Base-by-base conservation (phyloP, 345 rosid genomes). In the Alliaria petiolata region DNA sequence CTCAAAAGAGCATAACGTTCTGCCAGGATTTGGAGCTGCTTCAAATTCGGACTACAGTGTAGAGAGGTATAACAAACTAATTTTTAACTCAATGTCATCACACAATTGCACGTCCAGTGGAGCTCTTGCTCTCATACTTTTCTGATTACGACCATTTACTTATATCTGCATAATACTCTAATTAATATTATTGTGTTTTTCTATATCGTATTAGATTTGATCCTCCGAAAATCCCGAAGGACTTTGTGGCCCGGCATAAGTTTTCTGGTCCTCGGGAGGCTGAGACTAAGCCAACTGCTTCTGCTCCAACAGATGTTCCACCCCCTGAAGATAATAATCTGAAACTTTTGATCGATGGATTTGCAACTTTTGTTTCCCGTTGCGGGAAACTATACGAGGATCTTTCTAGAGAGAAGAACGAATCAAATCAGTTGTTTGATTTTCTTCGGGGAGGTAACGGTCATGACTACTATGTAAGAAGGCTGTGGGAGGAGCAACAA, bases 301-400 rank as follows among this genome's bases (percentile, higher is more conserved):
- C 92, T 51, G 79, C 87, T 55, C 97, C 96, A 1, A 84, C 81
- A 10, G 93, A 86, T 67, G 86, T 84, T 81, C 78, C 88, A 71
- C 89, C 92, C 44, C 98, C 99, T 2, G 84, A 78, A 76, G 93
- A 95, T 71, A 83, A 64, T 76, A 85, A 83, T 83, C 55, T 83
- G 75, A 91, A 83, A 83, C 67, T 91, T 76, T 74, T 95, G 70
- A 89, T 95, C 58, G 93, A 91, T 53, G 98, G 98, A 55, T 90
- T 91, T 78, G 99, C 97, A 49, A 83, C 90, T 65, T 86, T 95
- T 72, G 99, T 95, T 56, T 93, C 93, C 71, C 91, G 92, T 63
- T 95, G 96, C 43, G 98, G 99, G 67, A 91, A 89, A 81, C 67
- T 91, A 25, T 95, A 83, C 70, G 99, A 95, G 82, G 99, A 95